Evolutionary conservation across 495 filamentous ascomycete genomes (phyloP), one percentile per base, ranked within the genome.

Genomic region (Neurospora tetraspora): DNA sequence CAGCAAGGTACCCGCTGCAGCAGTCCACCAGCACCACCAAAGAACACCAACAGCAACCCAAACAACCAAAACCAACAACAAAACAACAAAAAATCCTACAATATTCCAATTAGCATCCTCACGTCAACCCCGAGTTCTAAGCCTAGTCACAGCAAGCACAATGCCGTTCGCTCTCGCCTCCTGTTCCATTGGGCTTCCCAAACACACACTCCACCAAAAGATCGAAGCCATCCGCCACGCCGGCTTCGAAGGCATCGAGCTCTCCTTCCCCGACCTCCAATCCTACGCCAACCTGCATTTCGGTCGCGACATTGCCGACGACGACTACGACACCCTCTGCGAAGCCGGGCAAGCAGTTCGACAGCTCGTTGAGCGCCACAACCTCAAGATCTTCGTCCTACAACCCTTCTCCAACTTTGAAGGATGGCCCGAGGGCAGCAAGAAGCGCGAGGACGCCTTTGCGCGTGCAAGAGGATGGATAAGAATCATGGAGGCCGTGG

Each of bases 361-460:
- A 31, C 80, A 78, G 4, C 76, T 91, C 39, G 91, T 87, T 72
- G 78, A 86, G 20, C 78, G 83, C 23, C 82, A 87, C 39, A 75
- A 80, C 0, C 82, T 95, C 7, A 82, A 81, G 34, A 88, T 95
- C 59, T 83, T 94, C 76, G 91, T 93, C 82, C 79, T 96, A 11
- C 93, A 95, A 76, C 92, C 93, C 0, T 94, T 94, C 76, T 80
- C 89, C 8, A 91, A 94, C 72, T 94, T 94, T 75, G 93, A 96
- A 75, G 93, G 92, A 7, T 96, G 92, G 91, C 80, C 83, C 2
- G 83, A 83, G 27, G 89, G 83, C 0, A 74, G 85, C 7, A 71
- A 77, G 4, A 88, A 91, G 78, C 79, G 91, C 23, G 82, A 88
- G 36, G 89, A 92, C 68, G 92, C 91, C 0, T 93, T 93, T 73